Evolutionary conservation across 768 basidiomycete species (phyloP).

Genomic region (Lepiota venenata): DNA sequence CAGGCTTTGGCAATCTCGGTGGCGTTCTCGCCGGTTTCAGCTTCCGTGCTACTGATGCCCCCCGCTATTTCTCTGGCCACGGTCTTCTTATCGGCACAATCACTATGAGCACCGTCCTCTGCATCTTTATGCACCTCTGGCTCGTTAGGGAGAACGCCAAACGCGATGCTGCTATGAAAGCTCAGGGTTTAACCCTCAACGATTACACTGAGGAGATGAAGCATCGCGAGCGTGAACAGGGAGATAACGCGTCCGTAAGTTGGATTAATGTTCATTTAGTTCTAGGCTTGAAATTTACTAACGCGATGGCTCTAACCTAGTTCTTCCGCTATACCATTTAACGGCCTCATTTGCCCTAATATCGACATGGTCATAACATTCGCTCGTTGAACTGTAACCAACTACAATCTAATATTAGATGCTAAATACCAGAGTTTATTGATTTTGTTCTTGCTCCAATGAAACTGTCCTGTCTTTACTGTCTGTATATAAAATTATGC

Average conservation of each 20-base stretch:
- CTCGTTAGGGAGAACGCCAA: conserved; percentile 24
- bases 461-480: too few relatives aligned
- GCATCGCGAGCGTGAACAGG: conserved; percentile 23
- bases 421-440: too few relatives aligned
- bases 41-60: conserved; percentile 24
- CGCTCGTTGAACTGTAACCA: too few relatives aligned
- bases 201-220: conserved; percentile 28
- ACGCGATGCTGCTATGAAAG: conserved; percentile 21
- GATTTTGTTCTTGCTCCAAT: too few relatives aligned
- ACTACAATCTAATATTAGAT: too few relatives aligned
- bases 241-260: conserved; percentile 28
- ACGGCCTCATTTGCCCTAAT: too few relatives aligned
- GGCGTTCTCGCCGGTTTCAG: conserved; percentile 29
- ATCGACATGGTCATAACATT: too few relatives aligned
- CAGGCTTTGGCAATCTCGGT: conserved; percentile 28
- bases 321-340: conserved; percentile 30
- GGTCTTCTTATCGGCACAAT: conserved; percentile 26
- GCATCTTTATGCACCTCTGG: conserved; percentile 24
- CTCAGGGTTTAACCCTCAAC: conserved; percentile 23
- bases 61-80: conserved; percentile 28
- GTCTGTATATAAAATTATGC: too few relatives aligned
- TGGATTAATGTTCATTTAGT: neutral
- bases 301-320: conserved; percentile 12
- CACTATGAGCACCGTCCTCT: conserved; percentile 24
- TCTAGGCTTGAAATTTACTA: neutral